Percentiles rank a stretch among this genome's conserved stretches.
Evolutionary conservation across 2,329 filamentous ascomycete species (phyloP).

Genomic region (Aspergillus ochraceoroseus): DNA sequence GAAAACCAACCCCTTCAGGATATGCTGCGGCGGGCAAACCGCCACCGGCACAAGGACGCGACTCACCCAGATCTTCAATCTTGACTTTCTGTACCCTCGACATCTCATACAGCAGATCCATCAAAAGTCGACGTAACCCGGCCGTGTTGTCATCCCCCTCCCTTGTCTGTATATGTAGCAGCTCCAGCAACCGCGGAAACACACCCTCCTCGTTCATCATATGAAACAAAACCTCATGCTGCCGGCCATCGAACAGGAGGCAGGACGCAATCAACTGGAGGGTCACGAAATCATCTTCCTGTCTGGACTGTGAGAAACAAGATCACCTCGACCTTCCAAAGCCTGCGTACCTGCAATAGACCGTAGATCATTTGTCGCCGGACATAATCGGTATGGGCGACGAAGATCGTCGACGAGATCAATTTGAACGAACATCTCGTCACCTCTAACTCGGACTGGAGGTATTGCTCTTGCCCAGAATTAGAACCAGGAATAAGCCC

Average conservation of each 20-base stretch:
- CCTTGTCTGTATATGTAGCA: conserved; percentile 62
- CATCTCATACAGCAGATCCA: conserved; percentile 95
- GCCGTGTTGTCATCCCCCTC: conserved; percentile 48
- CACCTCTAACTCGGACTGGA: conserved; percentile 72
- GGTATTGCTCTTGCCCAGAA: conserved; percentile 56
- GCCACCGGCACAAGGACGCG: neutral
- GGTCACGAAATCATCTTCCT: conserved; percentile 79
- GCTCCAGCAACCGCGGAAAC: conserved; percentile 75
- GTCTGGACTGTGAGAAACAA: conserved; percentile 21
- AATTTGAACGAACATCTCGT: conserved; percentile 74
- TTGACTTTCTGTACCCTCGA: conserved; percentile 80
- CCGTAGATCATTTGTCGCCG: conserved; percentile 89
- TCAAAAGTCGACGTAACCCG: conserved; percentile 69
- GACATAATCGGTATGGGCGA: conserved; percentile 73
- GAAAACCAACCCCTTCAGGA: conserved; percentile 1
- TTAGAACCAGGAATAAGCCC: conserved; percentile 1
- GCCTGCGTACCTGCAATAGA: conserved; percentile 59
- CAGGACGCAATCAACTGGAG: conserved; percentile 79
- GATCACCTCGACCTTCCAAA: neutral
- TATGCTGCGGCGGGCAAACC: neutral
- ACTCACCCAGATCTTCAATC: conserved; percentile 68
- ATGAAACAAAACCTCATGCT: conserved; percentile 71
- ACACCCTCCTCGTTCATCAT: conserved; percentile 82
- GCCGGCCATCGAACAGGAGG: conserved; percentile 78
- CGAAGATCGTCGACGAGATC: conserved; percentile 69